Evolutionary conservation across 495 filamentous ascomycete genomes (phyloP), one percentile per base, ranked within the genome.

Genomic region (Hypoxylon intermedium): DNA sequence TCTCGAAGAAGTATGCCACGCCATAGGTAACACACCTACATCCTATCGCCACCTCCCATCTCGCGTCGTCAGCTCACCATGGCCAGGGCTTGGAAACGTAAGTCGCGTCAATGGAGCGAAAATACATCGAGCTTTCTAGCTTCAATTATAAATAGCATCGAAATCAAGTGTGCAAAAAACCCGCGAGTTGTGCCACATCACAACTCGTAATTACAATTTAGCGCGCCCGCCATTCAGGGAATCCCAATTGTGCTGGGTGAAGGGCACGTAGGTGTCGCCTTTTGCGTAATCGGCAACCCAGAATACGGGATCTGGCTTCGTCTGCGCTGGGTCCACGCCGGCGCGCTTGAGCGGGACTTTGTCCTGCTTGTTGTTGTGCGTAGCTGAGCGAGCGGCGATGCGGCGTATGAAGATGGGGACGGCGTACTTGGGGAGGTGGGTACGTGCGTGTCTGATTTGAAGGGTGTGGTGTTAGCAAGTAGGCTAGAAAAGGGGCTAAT

Each of bases 361-460:
- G 68, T 90, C 88, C 75, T 92, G 89, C 75, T 94, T 94, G 68
- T 92, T 87, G 70, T 92, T 93, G 68, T 94, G 88, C 54, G 86
- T 91, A 16, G 86, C 82, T 26, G 79, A 81, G 31, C 83, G 76
- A 41, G 76, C 79, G 36, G 77, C 67, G 3, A 88, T 82, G 18
- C 91, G 67, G 0, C 90, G 77, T 20, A 93, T 60, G 69, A 94
- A 93, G 2, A 91, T 67, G 3, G 90, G 90, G 0, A 93, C 89
- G 0, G 90, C 89, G 74, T 92, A 93, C 46, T 78, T 79, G 1
- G 90, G 90, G 19, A 93, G 73, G 38, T 83, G 75, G 12, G 76
- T 70, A 0, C 85, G 77, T 3, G 79, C 75, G 59, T 85, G 76
- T 49, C 76, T 82, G 18, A 40, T 37, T 42, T 30, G 11, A 9